A percentile compares a stretch with the other conserved stretches of the same genome.
Evolutionary conservation across 352 stramenopile genomes (phyloP).

Genomic region (Globisporangium canariense): DNA sequence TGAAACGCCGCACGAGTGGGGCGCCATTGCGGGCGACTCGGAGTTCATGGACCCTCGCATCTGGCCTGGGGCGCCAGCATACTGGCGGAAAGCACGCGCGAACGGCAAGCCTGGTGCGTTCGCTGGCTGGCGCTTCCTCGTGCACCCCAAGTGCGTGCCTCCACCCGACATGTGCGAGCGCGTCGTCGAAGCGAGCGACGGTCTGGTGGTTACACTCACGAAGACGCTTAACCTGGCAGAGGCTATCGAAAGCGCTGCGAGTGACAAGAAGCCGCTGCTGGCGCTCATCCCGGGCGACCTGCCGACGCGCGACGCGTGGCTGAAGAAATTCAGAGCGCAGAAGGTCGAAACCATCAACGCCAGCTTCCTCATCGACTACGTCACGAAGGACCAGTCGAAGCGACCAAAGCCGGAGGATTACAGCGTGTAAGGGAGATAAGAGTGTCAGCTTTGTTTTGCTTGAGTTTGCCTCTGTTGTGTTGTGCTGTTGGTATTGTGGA

Average conservation of each 20-base stretch:
- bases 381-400: slow-evolving; percentile 77
- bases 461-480: not conserved
- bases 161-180: slow-evolving; percentile 82
- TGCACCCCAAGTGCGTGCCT: slow-evolving; percentile 71
- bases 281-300: slow-evolving; percentile 55
- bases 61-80: slow-evolving; percentile 52
- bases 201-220: slow-evolving; percentile 52
- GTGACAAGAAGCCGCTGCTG: slow-evolving; percentile 46
- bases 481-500: not conserved
- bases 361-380: slow-evolving; percentile 81
- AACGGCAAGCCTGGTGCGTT: slow-evolving; percentile 52
- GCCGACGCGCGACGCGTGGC: slow-evolving; percentile 53
- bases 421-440: slow-evolving; percentile 27
- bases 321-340: slow-evolving; percentile 67
- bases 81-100: slow-evolving; percentile 63
- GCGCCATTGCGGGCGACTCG: slow-evolving; percentile 40
- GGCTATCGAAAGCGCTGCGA: slow-evolving; percentile 22
- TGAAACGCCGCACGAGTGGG: slow-evolving; percentile 74
- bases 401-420: slow-evolving; percentile 52
- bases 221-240: slow-evolving; percentile 48
- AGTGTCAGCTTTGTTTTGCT: not conserved
- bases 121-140: slow-evolving; percentile 63
- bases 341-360: slow-evolving; percentile 75
- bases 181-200: slow-evolving; percentile 55
- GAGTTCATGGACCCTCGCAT: slow-evolving; percentile 74